A percentile compares a stretch with the other conserved stretches of the same genome.
These are phyloP conservation scores for Peronospora destructor DNA, from an alignment of 352 stramenopile species.

Conservation along the genomic window DNA sequence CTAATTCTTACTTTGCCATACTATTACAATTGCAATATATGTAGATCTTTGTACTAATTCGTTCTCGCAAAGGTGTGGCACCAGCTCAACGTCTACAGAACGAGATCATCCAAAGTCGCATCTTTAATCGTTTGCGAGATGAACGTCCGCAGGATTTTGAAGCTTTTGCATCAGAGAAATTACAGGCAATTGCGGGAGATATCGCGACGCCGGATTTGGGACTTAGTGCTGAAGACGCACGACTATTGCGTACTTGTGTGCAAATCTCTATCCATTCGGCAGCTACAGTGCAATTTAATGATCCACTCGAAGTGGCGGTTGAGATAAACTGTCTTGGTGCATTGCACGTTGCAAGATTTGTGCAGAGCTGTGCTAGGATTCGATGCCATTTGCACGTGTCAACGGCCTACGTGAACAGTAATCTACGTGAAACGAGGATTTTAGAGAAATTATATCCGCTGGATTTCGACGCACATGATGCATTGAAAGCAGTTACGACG, in stretches of 20 bases:
- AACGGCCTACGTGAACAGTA: slow-evolving; percentile 83
- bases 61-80: slow-evolving; percentile 62
- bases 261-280: slow-evolving; percentile 83
- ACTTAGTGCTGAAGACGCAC: slow-evolving; percentile 39
- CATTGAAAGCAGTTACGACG: slow-evolving; percentile 44
- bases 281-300: slow-evolving; percentile 81
- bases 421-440: slow-evolving; percentile 50
- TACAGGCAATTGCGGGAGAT: slow-evolving; percentile 59
- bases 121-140: slow-evolving; percentile 61
- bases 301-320: slow-evolving; percentile 77
- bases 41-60: slow-evolving; percentile 72
- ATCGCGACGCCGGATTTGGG: slow-evolving; percentile 62
- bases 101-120: slow-evolving; percentile 67
- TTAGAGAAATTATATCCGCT: slow-evolving; percentile 74
- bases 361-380: slow-evolving; percentile 42
- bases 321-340: slow-evolving; percentile 81
- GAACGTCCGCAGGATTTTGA: slow-evolving; percentile 47
- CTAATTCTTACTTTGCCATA: slow-evolving; percentile 3
- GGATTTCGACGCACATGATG: slow-evolving; percentile 76
- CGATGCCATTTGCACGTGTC: slow-evolving; percentile 75
- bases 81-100: slow-evolving; percentile 48
- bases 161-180: slow-evolving; percentile 44
- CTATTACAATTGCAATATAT: slow-evolving; percentile 1
- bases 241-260: slow-evolving; percentile 32
- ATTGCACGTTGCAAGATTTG: slow-evolving; percentile 55